These are phyloP conservation scores for Tylopilus rubrobrunneus DNA, from an alignment of 768 basidiomycete genomes.

Conservation along the genomic window DNA sequence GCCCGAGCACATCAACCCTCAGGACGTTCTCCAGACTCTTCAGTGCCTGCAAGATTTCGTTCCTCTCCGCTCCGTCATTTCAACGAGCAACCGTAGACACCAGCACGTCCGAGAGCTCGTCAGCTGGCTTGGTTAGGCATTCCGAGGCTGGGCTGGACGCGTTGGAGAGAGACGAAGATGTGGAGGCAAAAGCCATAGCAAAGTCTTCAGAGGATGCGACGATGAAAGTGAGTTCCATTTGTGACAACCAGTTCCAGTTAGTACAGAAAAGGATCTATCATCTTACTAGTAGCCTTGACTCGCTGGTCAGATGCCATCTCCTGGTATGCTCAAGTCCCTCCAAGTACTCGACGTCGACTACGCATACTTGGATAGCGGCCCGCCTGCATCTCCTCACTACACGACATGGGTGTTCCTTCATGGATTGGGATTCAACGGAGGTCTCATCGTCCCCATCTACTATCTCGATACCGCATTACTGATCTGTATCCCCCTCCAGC, in stretches of 20 bases:
- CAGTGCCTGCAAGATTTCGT: slow-evolving; percentile 16
- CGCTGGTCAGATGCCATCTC: no score
- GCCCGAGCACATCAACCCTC: slow-evolving; percentile 23
- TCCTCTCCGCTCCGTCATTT: neutral
- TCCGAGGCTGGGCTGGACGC: slow-evolving; percentile 3
- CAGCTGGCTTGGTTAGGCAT: slow-evolving; percentile 9
- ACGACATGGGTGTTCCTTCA: slow-evolving; percentile 23
- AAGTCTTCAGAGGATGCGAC: slow-evolving; percentile 17
- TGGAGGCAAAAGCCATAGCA: slow-evolving; percentile 28
- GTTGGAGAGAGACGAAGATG: slow-evolving; percentile 21
- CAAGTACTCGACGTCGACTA: slow-evolving; percentile 17
- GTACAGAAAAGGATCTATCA: no score
- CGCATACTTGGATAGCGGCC: slow-evolving; percentile 21
- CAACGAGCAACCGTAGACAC: slow-evolving; percentile 12
- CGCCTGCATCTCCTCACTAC: slow-evolving; percentile 14
- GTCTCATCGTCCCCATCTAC: slow-evolving; percentile 1
- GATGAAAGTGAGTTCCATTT: neutral
- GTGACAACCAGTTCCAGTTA: no score
- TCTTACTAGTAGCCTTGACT: no score
- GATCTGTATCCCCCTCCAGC: neutral
- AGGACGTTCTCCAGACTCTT: slow-evolving; percentile 16
- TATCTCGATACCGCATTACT: neutral
- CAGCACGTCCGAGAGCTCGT: slow-evolving; percentile 21
- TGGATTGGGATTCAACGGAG: slow-evolving; percentile 21
- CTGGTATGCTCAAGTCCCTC: slow-evolving; percentile 3